These are phyloP conservation scores for Blumeria hordei DNA, from an alignment of 2,329 filamentous ascomycete genomes.

Conservation along the genomic window DNA sequence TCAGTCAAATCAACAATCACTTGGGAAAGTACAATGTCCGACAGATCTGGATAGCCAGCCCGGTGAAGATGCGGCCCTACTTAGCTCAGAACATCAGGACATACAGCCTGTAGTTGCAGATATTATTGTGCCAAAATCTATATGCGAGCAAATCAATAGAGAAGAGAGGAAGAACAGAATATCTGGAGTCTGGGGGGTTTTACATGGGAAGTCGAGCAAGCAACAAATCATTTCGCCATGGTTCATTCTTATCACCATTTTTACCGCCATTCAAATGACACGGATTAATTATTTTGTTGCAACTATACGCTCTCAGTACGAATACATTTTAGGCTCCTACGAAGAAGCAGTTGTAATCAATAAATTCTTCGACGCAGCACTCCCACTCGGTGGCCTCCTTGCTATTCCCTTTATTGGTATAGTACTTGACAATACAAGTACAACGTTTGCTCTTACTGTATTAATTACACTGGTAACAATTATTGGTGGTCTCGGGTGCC, in stretches of 20 bases:
- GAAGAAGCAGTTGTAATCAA: slow-evolving; percentile 45
- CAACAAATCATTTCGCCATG: slow-evolving; percentile 59
- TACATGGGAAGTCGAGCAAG: slow-evolving; percentile 47
- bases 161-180: slow-evolving; percentile 47
- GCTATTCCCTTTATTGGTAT: slow-evolving; percentile 68
- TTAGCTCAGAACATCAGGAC: slow-evolving; percentile 16
- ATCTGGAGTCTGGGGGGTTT: slow-evolving; percentile 58
- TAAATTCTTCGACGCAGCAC: slow-evolving; percentile 63
- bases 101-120: slow-evolving; percentile 35
- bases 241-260: slow-evolving; percentile 65
- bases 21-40: slow-evolving; percentile 14
- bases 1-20: slow-evolving; percentile 54
- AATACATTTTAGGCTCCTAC: slow-evolving; percentile 41
- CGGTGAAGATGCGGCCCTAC: slow-evolving; percentile 21
- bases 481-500: slow-evolving; percentile 54
- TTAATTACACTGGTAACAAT: slow-evolving; percentile 48
- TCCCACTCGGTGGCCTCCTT: slow-evolving; percentile 64
- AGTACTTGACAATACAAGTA: slow-evolving; percentile 54
- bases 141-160: slow-evolving; percentile 34
- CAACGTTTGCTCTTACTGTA: slow-evolving; percentile 40
- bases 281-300: slow-evolving; percentile 87
- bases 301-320: slow-evolving; percentile 63
- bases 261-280: slow-evolving; percentile 51
- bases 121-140: slow-evolving; percentile 41
- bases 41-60: slow-evolving; percentile 31